Evolutionary conservation across 768 basidiomycete species (phyloP).

Genomic region (Termitomyces sp.): DNA sequence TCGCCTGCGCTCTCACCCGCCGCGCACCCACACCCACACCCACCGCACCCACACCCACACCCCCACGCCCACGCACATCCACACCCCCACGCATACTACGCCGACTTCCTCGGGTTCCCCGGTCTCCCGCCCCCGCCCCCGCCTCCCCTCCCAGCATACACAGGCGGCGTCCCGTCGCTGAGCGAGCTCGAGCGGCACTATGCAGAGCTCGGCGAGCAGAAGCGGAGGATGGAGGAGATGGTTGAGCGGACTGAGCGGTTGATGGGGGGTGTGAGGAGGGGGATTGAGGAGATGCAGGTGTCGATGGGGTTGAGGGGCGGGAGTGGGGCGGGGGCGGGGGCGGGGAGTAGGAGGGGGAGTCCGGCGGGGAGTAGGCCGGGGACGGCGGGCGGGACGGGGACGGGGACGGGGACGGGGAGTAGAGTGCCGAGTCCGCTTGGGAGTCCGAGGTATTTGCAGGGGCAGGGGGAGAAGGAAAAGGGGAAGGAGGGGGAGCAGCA

Average conservation of each 20-base stretch:
- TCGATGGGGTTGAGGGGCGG: constrained; percentile 17
- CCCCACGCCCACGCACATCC: not conserved
- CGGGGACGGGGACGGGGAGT: constrained; percentile 3
- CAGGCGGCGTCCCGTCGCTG: constrained; percentile 39
- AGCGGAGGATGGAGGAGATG: constrained; percentile 69
- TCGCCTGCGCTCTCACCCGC: constrained; percentile 41
- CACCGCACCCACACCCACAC: too few species aligned
- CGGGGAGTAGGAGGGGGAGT: constrained; percentile 31
- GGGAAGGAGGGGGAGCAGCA: constrained; percentile 1
- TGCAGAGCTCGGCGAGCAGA: constrained; percentile 58
- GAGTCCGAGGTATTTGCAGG: constrained; percentile 11
- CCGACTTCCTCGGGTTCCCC: constrained; percentile 25
- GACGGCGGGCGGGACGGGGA: not conserved
- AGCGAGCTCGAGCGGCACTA: constrained; percentile 75
- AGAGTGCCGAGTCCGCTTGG: constrained; percentile 15
- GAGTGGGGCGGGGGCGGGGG: too few species aligned
- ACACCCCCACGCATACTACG: constrained; percentile 27
- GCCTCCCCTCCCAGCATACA: not conserved
- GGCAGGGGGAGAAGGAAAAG: not conserved
- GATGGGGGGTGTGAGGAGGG: constrained; percentile 69
- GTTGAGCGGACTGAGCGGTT: constrained; percentile 71
- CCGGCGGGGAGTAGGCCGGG: constrained; percentile 2
- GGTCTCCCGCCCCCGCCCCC: constrained; percentile 7
- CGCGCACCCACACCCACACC: constrained; percentile 7
- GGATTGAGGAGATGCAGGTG: constrained; percentile 72